Evolutionary conservation across 345 rosid genomes (phyloP), one percentile per base, ranked within the genome.

Genomic region (Linum tenue): DNA sequence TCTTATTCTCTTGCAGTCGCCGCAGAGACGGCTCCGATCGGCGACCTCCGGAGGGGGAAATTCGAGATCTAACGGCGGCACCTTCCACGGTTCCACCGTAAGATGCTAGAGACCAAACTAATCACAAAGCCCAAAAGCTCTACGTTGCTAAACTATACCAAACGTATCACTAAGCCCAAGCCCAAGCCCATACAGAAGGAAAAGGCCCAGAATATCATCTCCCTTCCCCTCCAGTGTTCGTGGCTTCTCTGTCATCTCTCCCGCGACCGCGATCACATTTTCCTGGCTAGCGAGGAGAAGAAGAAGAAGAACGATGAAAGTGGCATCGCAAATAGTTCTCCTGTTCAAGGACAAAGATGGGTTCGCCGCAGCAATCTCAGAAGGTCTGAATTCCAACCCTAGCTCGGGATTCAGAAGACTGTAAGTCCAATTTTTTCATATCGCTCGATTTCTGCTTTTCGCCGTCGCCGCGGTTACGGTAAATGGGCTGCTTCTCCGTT

Each of bases 311-410:
- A 6, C 2, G 38, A 81, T 82, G 85, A 86, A 86, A 78, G 79
- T 86, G 11, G 85, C 91, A 64, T 74, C 81, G 51, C 86, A 67
- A 59, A 41, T 83, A 3, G 65, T 91, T n/a, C 69, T 88, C 71
- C 72, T 86, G 22, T 77, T 76, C 66, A 73, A 68, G 5, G 96
- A 79, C 62, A 3, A 75, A 22, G 86, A 85, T 42, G 94, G 86
- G 3, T 76, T 82, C 53, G 84, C 78, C 0, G 36, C 76, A 17
- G 64, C 88, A 62, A 44, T 91, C 10, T 76, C 82, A 35, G 76
- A 59, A 37, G 77, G 86, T 64, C 72, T 91, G 36, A 75, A 43
- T 68, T 76, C 87, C 55, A 63, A 62, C 60, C 81, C 89, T 72
- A 64, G 31, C 41, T 77, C 90, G 48, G 56, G 73, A 61, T 76